Evolutionary conservation across 2,329 filamentous ascomycete species (phyloP).

Genomic region (Alternaria triticimaculans): DNA sequence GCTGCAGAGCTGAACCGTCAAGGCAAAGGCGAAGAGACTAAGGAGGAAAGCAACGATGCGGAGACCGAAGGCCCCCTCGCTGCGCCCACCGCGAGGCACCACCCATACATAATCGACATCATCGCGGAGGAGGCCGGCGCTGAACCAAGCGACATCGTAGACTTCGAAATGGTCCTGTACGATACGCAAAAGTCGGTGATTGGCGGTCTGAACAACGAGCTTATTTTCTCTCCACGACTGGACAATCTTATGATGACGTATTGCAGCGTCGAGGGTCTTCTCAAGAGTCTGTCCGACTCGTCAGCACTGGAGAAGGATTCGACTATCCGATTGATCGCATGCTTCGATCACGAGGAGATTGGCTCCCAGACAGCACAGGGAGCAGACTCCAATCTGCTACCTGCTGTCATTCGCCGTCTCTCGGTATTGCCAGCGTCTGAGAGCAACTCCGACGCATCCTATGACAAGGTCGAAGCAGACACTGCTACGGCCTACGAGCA

Average conservation of each 20-base stretch:
- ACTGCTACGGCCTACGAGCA: constrained; percentile 87
- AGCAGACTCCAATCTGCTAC: constrained; percentile 89
- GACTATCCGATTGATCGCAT: constrained; percentile 86
- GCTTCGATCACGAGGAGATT: constrained; percentile 98
- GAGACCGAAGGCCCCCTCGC: constrained; percentile 65
- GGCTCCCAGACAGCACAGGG: constrained; percentile 92
- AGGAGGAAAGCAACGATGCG: constrained; percentile 50
- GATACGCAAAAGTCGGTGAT: constrained; percentile 91
- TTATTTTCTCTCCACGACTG: constrained; percentile 93
- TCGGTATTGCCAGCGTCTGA: constrained; percentile 75
- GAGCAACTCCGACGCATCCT: constrained; percentile 67
- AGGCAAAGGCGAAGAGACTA: constrained; percentile 59
- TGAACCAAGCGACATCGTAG: constrained; percentile 73
- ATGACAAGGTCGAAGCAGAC: constrained; percentile 66
- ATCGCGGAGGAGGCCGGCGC: constrained; percentile 81
- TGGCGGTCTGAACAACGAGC: constrained; percentile 88
- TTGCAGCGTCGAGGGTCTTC: constrained; percentile 84
- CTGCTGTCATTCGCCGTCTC: constrained; percentile 83
- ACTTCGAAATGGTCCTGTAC: constrained; percentile 97
- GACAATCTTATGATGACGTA: constrained; percentile 98
- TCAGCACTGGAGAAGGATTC: constrained; percentile 75
- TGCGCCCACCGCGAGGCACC: constrained; percentile 80
- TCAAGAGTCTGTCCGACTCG: constrained; percentile 73
- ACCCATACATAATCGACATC: constrained; percentile 83
- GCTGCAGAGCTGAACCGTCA: constrained; percentile 86